phyloP scores from a whole-genome alignment of 2,329 filamentous ascomycete genomes.

The Colletotrichum sp. region DNA sequence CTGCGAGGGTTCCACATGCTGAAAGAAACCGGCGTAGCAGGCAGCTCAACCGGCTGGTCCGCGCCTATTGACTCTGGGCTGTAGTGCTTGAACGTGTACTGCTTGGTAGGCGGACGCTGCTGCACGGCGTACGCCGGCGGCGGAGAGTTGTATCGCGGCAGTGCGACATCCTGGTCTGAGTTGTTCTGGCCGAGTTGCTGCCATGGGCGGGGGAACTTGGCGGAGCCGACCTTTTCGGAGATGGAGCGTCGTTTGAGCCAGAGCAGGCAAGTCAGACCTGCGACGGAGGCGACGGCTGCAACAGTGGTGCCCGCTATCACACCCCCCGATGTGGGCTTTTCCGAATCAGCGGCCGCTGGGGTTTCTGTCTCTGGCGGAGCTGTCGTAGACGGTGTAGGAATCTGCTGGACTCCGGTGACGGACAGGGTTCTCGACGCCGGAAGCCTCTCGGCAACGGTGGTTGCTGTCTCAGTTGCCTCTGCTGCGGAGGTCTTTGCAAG shows the following conservation, averaged over 20 bases:
- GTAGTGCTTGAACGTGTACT: slow-evolving; percentile 9
- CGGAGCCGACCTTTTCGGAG: slow-evolving; percentile 3
- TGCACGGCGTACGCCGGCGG: slow-evolving; percentile 5
- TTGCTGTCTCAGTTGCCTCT: background rate
- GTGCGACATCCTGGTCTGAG: background rate
- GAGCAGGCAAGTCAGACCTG: background rate
- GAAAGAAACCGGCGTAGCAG: slow-evolving; percentile 18
- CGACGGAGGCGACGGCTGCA: slow-evolving; percentile 12
- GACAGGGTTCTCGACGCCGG: background rate
- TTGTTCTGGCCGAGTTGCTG: background rate
- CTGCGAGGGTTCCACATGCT: slow-evolving; percentile 7
- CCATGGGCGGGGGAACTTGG: background rate
- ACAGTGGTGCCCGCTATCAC: slow-evolving; percentile 13
- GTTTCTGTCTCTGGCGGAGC: background rate
- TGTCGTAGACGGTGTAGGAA: background rate
- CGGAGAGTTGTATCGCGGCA: slow-evolving; percentile 11
- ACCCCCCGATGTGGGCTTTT: background rate
- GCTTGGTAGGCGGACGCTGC: background rate
- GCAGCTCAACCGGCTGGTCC: slow-evolving; percentile 3
- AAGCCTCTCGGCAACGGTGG: background rate
- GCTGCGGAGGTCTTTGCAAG: background rate
- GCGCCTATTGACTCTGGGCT: slow-evolving; percentile 13
- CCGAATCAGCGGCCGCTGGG: background rate
- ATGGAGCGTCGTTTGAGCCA: slow-evolving; percentile 16
- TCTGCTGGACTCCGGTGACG: background rate